Conservation (phyloP, 208 protist species). For the Zelonia costaricensis region DNA sequence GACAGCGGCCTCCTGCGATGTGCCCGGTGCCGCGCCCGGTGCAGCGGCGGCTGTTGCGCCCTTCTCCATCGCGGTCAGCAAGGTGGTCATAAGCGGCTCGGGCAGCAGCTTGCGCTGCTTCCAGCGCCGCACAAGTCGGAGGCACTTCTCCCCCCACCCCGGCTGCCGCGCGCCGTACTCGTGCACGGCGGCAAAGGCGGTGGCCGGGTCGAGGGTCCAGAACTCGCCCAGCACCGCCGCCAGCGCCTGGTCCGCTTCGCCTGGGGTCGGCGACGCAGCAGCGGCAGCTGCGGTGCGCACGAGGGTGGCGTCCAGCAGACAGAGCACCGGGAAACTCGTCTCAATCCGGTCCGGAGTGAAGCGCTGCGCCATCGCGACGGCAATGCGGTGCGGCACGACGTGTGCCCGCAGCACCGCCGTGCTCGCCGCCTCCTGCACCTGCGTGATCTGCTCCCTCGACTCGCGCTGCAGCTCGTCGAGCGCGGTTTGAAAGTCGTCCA, state of each 20-base stretch:
- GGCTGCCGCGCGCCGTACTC: constrained; percentile 28
- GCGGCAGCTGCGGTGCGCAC: constrained; percentile 15
- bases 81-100: constrained; percentile 16
- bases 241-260: constrained; percentile 27
- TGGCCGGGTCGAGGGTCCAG: constrained; percentile 40
- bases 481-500: constrained; percentile 53
- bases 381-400: constrained; percentile 48
- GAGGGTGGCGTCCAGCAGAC: constrained; percentile 65
- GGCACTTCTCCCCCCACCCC: constrained; percentile 52
- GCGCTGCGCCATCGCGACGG: constrained; percentile 64
- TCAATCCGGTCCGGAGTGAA: constrained; percentile 51
- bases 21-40: not conserved
- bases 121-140: constrained; percentile 64
- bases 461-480: constrained; percentile 59
- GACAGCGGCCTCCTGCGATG: not conserved
- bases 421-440: constrained; percentile 25
- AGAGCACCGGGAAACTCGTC: constrained; percentile 66
- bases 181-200: constrained; percentile 27
- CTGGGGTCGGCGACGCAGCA: not conserved
- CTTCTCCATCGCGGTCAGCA: constrained; percentile 36
- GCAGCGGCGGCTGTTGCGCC: not conserved
- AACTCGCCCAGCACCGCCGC: constrained; percentile 51
- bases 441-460: constrained; percentile 71
- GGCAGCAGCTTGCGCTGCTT: constrained; percentile 36
- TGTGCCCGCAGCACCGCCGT: constrained; percentile 29